A percentile compares a stretch with the other conserved stretches of the same genome.
Conservation (phyloP, 768 basidiomycete species). For the Amanita polypyramis region DNA sequence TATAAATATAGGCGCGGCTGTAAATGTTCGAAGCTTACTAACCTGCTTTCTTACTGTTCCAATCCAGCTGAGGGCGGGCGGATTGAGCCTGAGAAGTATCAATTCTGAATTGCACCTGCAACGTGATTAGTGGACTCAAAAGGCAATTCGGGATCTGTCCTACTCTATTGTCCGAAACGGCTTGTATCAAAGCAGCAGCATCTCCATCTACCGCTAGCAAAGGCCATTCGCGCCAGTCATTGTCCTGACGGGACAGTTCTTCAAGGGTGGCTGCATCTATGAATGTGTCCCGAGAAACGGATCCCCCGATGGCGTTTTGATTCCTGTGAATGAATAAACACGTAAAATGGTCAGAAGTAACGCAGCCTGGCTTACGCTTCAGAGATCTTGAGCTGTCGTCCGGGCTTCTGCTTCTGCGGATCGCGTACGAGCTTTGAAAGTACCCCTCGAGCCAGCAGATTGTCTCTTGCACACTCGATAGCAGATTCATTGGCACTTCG, state of each 20-base stretch:
- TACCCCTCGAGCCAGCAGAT: conserved; percentile 53
- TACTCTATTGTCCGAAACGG: conserved; percentile 78
- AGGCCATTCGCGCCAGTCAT: conserved; percentile 69
- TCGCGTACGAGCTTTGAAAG: conserved; percentile 60
- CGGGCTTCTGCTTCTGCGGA: conserved; percentile 53
- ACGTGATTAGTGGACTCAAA: background rate
- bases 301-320: conserved; percentile 55
- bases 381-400: conserved; percentile 67
- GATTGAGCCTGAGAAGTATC: conserved; percentile 53
- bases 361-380: conserved; percentile 36
- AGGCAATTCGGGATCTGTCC: conserved; percentile 4
- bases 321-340: conserved; percentile 33
- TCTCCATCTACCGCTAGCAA: conserved; percentile 75
- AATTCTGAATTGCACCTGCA: conserved; percentile 61
- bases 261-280: conserved; percentile 63
- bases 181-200: conserved; percentile 59
- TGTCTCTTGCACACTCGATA: conserved; percentile 46
- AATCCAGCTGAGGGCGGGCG: conserved; percentile 51
- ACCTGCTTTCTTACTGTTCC: conserved; percentile 90
- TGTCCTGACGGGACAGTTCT: conserved; percentile 37
- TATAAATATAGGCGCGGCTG: background rate
- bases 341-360: background rate
- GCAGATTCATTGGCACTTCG: conserved; percentile 41
- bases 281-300: conserved; percentile 51
- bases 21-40: conserved; percentile 10